These are phyloP conservation scores for Tylopilus balloui DNA, from an alignment of 768 basidiomycete genomes.

Conservation along the genomic window DNA sequence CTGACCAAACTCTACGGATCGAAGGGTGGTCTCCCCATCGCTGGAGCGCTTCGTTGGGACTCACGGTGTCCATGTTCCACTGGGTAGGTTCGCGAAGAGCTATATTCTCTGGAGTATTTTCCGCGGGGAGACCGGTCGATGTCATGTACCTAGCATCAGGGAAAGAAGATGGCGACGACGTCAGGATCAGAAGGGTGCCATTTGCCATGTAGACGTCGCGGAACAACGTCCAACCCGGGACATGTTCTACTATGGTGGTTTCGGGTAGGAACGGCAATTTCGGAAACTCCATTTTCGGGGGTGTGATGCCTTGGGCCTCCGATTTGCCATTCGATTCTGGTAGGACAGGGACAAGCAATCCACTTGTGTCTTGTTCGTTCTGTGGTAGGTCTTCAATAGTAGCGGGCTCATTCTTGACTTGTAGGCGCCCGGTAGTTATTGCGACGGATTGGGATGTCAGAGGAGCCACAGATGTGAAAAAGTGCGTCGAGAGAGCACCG, in stretches of 20 bases:
- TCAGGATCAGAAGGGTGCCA: slow-evolving; percentile 71
- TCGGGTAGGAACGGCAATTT: slow-evolving; percentile 36
- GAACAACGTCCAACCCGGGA: slow-evolving; percentile 84
- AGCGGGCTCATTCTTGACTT: background rate
- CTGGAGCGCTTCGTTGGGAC: slow-evolving; percentile 51
- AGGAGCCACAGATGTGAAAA: slow-evolving; percentile 41
- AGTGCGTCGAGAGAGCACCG: slow-evolving; percentile 53
- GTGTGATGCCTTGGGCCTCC: background rate
- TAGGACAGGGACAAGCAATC: background rate
- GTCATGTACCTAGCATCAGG: slow-evolving; percentile 55
- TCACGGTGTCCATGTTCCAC: slow-evolving; percentile 58
- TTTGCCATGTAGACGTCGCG: slow-evolving; percentile 81
- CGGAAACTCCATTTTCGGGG: background rate
- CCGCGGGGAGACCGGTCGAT: slow-evolving; percentile 58
- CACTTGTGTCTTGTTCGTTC: slow-evolving; percentile 5
- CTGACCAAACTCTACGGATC: slow-evolving; percentile 54
- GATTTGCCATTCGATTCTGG: background rate
- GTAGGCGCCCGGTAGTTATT: slow-evolving; percentile 24
- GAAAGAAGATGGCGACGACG: slow-evolving; percentile 40
- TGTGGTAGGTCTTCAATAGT: background rate
- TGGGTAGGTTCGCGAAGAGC: slow-evolving; percentile 62
- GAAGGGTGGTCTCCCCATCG: slow-evolving; percentile 52
- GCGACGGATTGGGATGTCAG: slow-evolving; percentile 32
- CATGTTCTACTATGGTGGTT: slow-evolving; percentile 58
- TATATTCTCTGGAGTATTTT: slow-evolving; percentile 60